These are phyloP conservation scores for Myxozyma nipponensis DNA, from an alignment of 805 yeast species.

Conservation along the genomic window DNA sequence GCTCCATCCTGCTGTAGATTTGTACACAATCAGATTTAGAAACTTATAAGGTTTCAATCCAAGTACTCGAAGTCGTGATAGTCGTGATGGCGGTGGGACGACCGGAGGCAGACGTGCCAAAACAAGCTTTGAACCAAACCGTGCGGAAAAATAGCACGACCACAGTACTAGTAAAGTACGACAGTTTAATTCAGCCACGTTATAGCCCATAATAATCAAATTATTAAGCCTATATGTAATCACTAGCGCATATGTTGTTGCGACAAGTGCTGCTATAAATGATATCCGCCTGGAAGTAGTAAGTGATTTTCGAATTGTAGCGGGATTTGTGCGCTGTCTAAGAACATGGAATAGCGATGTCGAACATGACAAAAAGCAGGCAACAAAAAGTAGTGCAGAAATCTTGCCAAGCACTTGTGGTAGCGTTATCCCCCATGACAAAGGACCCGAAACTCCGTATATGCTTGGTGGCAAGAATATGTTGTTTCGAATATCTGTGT, in stretches of 20 bases:
- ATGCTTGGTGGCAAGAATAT: conserved; percentile 14
- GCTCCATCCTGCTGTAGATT: neutral
- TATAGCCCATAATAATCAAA: conserved; percentile 9
- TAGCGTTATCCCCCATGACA: neutral
- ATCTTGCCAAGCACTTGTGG: conserved; percentile 10
- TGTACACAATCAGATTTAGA: neutral
- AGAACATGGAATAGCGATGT: neutral
- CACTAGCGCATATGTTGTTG: neutral
- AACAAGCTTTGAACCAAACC: neutral
- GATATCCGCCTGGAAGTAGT: conserved; percentile 2
- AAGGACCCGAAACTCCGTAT: conserved; percentile 6
- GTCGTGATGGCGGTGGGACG: neutral
- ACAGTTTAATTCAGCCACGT: conserved; percentile 2
- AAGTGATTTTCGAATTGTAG: conserved; percentile 4
- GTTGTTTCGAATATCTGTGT: conserved; percentile 14
- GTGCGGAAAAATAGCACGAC: conserved; percentile 1
- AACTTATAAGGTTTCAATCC: neutral
- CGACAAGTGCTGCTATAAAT: conserved; percentile 7
- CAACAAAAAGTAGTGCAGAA: conserved; percentile 6
- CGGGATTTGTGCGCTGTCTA: neutral
- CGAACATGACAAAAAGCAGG: conserved; percentile 9
- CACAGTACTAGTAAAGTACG: conserved; percentile 1
- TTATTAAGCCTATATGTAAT: conserved; percentile 6
- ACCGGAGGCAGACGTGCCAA: neutral
- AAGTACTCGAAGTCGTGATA: no score